Base-by-base conservation (phyloP, 805 yeast genomes). In the Ogataea angusta region DNA sequence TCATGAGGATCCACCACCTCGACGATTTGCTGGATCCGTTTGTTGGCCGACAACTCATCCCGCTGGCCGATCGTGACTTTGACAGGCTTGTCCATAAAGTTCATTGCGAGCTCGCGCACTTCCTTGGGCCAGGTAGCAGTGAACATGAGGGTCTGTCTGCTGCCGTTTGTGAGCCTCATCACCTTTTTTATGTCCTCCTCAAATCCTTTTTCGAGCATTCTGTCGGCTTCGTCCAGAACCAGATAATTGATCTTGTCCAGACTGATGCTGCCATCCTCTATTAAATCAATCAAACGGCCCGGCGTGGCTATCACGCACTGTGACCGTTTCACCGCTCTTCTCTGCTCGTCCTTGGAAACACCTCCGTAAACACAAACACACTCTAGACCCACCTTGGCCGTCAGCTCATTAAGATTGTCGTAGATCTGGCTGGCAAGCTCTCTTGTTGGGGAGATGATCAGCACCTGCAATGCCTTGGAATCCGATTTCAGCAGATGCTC, bases 101-200 rank as follows among this genome's bases (percentile, higher is more conserved):
- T 76, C 14, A 80, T 60, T 7, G 99, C 99, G 48, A 93, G 73
- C 49, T 88, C 95, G 59, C 98, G 82, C 25, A 93, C 98, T 67
- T 91, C 95, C 55, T 85, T 86, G n/a, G 99, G 99, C 99, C 99
- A 93, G 1, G 99, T 93, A n/a, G 99, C 99, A 8, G 99, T 91
- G 67, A 93, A 93, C 98, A 93, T 93, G 49, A 93, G 73, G 0
- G 99, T 93, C 66, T 91, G 98, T 68, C 98, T 74, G 21, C 73
- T 55, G 18, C 64, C 23, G 66, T 57, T 47, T 23, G 87, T 73
- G 42, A 71, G 68, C 33, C 82, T 76, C 59, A 93, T 79, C 50
- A 93, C 88, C 48, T 75, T 72, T 62, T 85, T 88, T 59, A 93
- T 91, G 65, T 91, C 99, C 62, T 91, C 95, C 67, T 95, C 98